A percentile compares a stretch with the other conserved stretches of the same genome.
These are phyloP conservation scores for Aureobasidium sp. DNA, from an alignment of 2,329 filamentous ascomycete genomes.

Conservation along the genomic window DNA sequence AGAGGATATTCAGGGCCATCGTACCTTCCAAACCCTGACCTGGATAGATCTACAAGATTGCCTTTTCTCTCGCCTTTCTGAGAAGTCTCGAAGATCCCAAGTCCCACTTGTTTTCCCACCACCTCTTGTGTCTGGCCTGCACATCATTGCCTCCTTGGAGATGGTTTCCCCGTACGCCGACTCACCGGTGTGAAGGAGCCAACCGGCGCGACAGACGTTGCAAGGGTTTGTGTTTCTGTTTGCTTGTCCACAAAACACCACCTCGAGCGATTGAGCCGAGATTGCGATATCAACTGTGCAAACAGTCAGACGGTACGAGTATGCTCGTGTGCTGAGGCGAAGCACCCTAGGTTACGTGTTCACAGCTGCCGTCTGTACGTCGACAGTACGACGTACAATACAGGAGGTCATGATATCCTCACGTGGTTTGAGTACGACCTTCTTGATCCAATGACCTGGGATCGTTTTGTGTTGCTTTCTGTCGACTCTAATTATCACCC, in stretches of 20 bases:
- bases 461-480: background rate
- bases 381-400: background rate
- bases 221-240: slow-evolving; percentile 7
- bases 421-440: background rate
- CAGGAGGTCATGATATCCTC: background rate
- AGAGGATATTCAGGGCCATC: background rate
- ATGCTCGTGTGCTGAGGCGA: slow-evolving; percentile 9
- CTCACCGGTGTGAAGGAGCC: background rate
- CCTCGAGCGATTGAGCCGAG: slow-evolving; percentile 7
- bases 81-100: background rate
- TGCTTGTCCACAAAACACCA: slow-evolving; percentile 11
- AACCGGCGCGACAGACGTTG: slow-evolving; percentile 10
- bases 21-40: background rate
- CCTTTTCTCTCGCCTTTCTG: background rate
- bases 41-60: slow-evolving; percentile 3
- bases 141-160: background rate
- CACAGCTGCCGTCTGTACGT: background rate
- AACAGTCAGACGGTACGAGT: slow-evolving; percentile 4
- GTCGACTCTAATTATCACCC: background rate
- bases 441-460: background rate
- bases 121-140: background rate
- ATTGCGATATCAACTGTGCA: slow-evolving; percentile 15
- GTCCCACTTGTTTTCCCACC: background rate
- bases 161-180: background rate
- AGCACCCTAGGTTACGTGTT: slow-evolving; percentile 1